Base-by-base conservation (phyloP, 176 grass and related monocot genomes). In the Aegilops longissima region DNA sequence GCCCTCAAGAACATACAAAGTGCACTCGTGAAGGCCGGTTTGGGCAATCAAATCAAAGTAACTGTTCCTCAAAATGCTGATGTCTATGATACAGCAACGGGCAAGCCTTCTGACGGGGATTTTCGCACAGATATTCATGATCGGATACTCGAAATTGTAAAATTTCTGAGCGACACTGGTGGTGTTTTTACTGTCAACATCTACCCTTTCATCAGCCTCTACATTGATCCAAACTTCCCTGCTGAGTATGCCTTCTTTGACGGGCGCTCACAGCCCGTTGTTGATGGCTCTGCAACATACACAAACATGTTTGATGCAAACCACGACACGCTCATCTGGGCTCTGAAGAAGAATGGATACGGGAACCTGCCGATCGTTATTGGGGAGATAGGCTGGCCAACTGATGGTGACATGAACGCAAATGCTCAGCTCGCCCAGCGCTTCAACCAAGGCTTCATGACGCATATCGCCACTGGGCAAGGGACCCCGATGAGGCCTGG, bases 181-280 rank as follows among this genome's bases (percentile, higher is more conserved):
- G 97, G 88, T 34, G 85, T 85, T 77, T 99, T 96, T 70, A 99
- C 97, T 9, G 97, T 99, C 85, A 99, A 99, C 83, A 99, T 99
- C 66, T 99, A 99, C 73, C 97, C 97, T 83, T 99, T 99, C 87
- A 99, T 99, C 86, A 99, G 97, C 68, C 94, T 99, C 24, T 99
- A 99, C 84, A 85, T 7, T 1, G 94, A 99, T 3, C 5, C 97
- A 69, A 81, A 96, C 86, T 99, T 99, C 72, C 97, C 97, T 2
- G 85, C 94, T 21, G 94, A 99, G 51, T 99, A 99, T 27, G 97
- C 97, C 73, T 99, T 99, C 89, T 99, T 99, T 61, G 94, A 96
- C 0, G 97, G 94, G 36, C 68, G 73, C n/a, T 72, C 92, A 0
- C 75, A 88, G 0, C 90, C 92, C 10, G 83, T 99, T 4, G 77